phyloP scores from a whole-genome alignment of 345 rosid species.

The Hibiscus tridactylites region DNA sequence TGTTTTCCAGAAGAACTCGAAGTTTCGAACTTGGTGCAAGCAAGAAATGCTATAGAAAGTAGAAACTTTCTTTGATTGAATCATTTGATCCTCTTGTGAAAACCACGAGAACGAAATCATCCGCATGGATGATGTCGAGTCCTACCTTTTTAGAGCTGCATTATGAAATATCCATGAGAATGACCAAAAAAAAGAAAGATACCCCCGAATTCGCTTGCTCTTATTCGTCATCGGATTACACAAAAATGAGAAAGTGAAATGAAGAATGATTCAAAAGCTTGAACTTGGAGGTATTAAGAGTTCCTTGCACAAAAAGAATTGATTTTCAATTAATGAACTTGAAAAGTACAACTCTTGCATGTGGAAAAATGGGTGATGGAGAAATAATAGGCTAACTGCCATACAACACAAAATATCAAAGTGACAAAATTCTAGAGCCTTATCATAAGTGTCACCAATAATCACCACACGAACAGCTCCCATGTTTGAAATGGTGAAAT shows the following conservation, averaged over 20 bases:
- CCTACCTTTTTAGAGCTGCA: background rate
- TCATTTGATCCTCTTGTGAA: no score
- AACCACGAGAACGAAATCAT: no score
- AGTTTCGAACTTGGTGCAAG: background rate
- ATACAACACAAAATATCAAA: background rate
- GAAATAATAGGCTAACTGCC: background rate
- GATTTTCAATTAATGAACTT: background rate
- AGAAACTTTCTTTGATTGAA: no score
- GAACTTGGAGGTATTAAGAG: background rate
- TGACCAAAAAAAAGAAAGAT: background rate
- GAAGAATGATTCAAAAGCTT: background rate
- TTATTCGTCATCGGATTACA: background rate
- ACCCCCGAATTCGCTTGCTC: no score
- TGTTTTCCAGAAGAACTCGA: background rate
- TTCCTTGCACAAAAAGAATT: background rate
- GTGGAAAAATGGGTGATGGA: background rate
- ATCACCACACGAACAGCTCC: conserved; percentile 80
- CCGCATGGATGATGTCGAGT: no score
- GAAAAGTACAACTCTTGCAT: background rate
- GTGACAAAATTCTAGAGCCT: background rate
- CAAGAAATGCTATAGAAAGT: no score
- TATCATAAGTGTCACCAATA: conserved; percentile 54
- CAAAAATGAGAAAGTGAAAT: background rate
- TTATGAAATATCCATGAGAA: background rate
- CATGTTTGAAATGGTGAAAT: conserved; percentile 72